Evolutionary conservation across 108 stramenopile species (phyloP).

Genomic region (Mediolabrus comicus): DNA sequence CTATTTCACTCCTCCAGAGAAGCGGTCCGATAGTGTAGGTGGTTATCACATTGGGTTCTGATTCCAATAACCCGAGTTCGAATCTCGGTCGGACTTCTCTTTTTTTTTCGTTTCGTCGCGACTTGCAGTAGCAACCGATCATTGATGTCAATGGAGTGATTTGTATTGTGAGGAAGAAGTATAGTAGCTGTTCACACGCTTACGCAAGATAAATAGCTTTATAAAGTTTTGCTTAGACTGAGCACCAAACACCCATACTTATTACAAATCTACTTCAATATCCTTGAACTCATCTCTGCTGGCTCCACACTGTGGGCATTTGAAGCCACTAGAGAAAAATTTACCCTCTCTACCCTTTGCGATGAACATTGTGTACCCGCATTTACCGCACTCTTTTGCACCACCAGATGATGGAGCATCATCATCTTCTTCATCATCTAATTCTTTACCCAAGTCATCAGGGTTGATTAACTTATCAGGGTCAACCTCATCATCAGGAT

Average conservation of each 20-base stretch:
- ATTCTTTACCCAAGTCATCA: conserved; percentile 33
- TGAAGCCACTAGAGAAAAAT: conserved; percentile 82
- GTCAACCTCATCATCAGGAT: conserved; percentile 42
- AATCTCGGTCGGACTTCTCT: conserved; percentile 59
- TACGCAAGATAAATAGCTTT: no score
- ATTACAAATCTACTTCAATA: conserved; percentile 13
- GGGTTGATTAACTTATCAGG: conserved; percentile 26
- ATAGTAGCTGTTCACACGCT: no score
- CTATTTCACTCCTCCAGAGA: no score
- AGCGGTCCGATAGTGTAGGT: conserved; percentile 73
- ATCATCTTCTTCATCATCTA: conserved; percentile 41
- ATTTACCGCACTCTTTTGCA: conserved; percentile 71
- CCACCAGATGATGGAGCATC: conserved; percentile 20
- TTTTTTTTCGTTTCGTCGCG: background rate
- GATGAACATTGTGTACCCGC: conserved; percentile 88
- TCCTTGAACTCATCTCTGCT: conserved; percentile 71
- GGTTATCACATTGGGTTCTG: conserved; percentile 83
- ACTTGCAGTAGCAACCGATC: no score
- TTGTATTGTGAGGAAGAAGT: no score
- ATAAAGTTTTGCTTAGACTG: background rate
- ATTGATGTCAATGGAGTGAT: no score
- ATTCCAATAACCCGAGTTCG: conserved; percentile 76
- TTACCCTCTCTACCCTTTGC: conserved; percentile 86
- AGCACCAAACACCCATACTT: background rate
- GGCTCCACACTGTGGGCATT: conserved; percentile 88